These are phyloP conservation scores for Myxozyma neglecta DNA, from an alignment of 805 yeast genomes.

Conservation along the genomic window DNA sequence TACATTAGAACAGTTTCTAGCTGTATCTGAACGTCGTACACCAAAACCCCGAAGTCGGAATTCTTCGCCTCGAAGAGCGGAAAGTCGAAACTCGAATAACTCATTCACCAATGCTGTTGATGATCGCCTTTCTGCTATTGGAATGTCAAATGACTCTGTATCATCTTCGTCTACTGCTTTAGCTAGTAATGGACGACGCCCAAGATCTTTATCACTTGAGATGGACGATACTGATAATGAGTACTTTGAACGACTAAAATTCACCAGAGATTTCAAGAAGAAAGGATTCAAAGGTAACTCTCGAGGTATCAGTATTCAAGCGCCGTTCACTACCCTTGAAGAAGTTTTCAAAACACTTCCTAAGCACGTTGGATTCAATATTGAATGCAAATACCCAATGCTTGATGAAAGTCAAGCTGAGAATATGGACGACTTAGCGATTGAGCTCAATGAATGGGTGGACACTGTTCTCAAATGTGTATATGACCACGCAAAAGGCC, in stretches of 20 bases:
- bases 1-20: constrained; percentile 83
- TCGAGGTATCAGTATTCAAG: constrained; percentile 85
- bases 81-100: neutral
- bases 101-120: neutral
- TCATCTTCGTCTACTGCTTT: neutral
- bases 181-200: constrained; percentile 33
- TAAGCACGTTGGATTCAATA: constrained; percentile 82
- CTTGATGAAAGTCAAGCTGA: constrained; percentile 87
- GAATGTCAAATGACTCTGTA: neutral
- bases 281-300: constrained; percentile 91
- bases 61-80: constrained; percentile 28
- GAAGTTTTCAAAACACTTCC: constrained; percentile 84
- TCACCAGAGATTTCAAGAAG: constrained; percentile 83
- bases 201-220: constrained; percentile 46
- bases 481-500: constrained; percentile 71
- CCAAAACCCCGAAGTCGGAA: constrained; percentile 28
- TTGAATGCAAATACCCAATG: constrained; percentile 92
- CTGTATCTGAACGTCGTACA: constrained; percentile 39
- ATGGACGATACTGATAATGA: constrained; percentile 42
- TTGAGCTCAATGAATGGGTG: constrained; percentile 82
- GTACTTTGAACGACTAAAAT: constrained; percentile 64
- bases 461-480: constrained; percentile 81
- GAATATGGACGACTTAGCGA: constrained; percentile 79
- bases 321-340: constrained; percentile 83
- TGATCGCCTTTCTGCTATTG: neutral